phyloP scores from a whole-genome alignment of 2,329 filamentous ascomycete species.

The Atkinsonella texensis region DNA sequence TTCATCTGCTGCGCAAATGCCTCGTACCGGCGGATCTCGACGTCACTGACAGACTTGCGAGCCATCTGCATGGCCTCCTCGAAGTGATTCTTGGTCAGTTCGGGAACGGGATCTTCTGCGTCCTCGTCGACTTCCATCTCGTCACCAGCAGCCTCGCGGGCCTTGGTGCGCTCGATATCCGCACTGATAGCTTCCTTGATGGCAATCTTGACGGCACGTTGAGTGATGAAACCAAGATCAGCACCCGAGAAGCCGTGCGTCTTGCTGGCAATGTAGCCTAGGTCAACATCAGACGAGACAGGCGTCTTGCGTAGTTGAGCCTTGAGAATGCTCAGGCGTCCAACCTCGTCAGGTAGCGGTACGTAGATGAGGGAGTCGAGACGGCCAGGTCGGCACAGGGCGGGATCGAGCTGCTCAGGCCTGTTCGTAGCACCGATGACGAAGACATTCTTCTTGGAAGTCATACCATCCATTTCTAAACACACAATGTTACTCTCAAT shows the following conservation, averaged over 20 bases:
- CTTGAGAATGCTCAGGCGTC: conserved; percentile 79
- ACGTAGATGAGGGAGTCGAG: conserved; percentile 98
- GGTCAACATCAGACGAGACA: conserved; percentile 73
- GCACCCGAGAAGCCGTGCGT: conserved; percentile 99
- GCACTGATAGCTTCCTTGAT: conserved; percentile 91
- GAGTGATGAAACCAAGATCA: conserved; percentile 97
- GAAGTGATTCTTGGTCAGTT: conserved; percentile 93
- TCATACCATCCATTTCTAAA: conserved; percentile 97
- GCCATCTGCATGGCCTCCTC: conserved; percentile 97
- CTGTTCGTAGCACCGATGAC: conserved; percentile 98
- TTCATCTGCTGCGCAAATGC: conserved; percentile 99
- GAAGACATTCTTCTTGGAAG: conserved; percentile 99
- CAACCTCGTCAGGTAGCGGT: conserved; percentile 83
- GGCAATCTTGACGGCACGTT: conserved; percentile 96
- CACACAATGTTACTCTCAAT: conserved; percentile 26
- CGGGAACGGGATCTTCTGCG: conserved; percentile 82
- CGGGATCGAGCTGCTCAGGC: conserved; percentile 96
- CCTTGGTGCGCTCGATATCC: conserved; percentile 85
- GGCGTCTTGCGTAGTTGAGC: conserved; percentile 98
- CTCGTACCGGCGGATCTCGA: conserved; percentile 96
- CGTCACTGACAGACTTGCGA: conserved; percentile 85
- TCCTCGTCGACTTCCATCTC: conserved; percentile 62
- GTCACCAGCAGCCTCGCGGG: conserved; percentile 73
- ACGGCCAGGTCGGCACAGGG: conserved; percentile 95
- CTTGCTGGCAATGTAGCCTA: conserved; percentile 87